Base-by-base conservation (phyloP, 768 basidiomycete genomes). In the Mycena kentingensis region DNA sequence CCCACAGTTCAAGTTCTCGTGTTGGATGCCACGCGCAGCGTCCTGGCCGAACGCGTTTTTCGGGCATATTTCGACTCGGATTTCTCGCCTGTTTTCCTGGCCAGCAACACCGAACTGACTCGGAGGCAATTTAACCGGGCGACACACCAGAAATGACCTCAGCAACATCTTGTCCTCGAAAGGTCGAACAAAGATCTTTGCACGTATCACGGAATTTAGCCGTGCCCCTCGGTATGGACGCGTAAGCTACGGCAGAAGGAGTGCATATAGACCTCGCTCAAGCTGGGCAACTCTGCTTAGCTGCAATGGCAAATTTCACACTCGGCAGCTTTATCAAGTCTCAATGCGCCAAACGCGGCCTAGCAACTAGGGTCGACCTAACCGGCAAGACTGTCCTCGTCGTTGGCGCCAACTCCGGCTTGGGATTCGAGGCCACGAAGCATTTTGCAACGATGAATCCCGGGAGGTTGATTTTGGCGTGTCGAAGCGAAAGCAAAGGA, bases 391-490 rank as follows among this genome's bases (percentile, higher is more conserved):
- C 58, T 7, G 58, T 59, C 7, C 16, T 59, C 16, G 54, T 61
- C 2, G 38, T 61, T 28, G 60, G 60, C 24, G 60, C 68, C 6
- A 55, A 54, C 51, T 58, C 41, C 5, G 49, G 47, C 5, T 58
- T 71, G 19, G 63, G 53, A 1, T 59, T 59, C 39, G 57, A 59
- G 22, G 62, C 72, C 5, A 58, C 65, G 3, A 57, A 63, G 21
- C 66, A 70, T 48, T 59, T 75, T 35, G 67, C 66, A 1, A 48
- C 54, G 16, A 67, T 74, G 67, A 45, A 42, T 5, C 69, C 73
- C 5, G 67, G 51, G 18, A 37, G 57, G 19, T 59, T 75, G 1
- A 53, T 75, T 47, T 61, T 68, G 12, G 74, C 69, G 4, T 69
- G 74, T 50, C 62, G 75, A 29, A 62, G 63, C 43, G 25, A 49